Evolutionary conservation across 2,329 filamentous ascomycete species (phyloP), one percentile per base, ranked within the genome.

Genomic region (Colletotrichum sp.): DNA sequence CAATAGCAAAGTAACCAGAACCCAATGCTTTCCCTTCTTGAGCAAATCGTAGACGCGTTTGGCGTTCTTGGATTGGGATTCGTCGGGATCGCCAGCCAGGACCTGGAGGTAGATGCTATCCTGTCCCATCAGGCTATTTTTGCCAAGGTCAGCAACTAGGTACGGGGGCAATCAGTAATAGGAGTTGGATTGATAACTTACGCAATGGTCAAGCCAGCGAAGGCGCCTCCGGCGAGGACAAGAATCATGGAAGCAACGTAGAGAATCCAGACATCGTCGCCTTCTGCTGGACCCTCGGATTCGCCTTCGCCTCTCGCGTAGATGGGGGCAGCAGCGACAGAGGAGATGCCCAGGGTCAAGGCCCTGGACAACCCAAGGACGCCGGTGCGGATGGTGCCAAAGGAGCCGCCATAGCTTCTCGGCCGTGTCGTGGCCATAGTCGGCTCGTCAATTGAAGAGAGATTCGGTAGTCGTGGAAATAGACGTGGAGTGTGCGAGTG

Each of bases 71-170:
- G 93, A 93, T 86, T 99, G 96, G n/a, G 93, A 89, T 71, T 94
- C 95, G 84, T 95, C 93, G 62, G 94, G 93, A 70, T 97, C 98
- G 55, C 94, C 93, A 68, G 96, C 93, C 78, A 99, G 94, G 78
- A 99, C 97, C 86, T 98, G 97, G 18, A 99, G 91, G 85, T 99
- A 98, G 81, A 99, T 98, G 85, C 98, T 96, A 87, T 99, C 97
- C 87, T 96, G 92, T 70, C 91, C 91, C 91, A 92, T 92, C 74
- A 92, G 83, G 10, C 89, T 90, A 68, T 30, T 44, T 52, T 21
- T 21, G 70, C 44, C 64, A 72, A 30, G n/a, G 75, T 77, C 72
- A 78, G 78, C 77, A 76, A 67, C 55, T 8, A 24, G 32, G 44
- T 12, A 26, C 21, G n/a, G n/a, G 44, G 16, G 10, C 36, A 63